Conservation (phyloP, 768 basidiomycete species). For the Tricholoma flavovirens region DNA sequence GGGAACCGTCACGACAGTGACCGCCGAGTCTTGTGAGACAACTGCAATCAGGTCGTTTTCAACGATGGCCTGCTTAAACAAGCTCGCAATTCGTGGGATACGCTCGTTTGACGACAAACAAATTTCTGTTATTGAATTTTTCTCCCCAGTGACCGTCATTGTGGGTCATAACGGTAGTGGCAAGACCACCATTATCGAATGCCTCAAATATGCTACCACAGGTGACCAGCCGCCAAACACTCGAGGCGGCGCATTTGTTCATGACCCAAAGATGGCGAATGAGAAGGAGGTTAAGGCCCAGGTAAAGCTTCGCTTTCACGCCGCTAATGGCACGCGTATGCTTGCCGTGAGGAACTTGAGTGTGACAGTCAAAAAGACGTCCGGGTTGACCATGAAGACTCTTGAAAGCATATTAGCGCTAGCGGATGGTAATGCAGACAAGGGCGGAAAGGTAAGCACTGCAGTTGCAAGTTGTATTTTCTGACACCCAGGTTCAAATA, state of each 20-base stretch:
- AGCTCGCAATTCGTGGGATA: constrained; percentile 90
- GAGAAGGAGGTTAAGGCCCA: constrained; percentile 99
- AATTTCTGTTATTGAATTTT: constrained; percentile 92
- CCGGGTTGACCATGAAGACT: constrained; percentile 93
- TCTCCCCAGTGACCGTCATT: constrained; percentile 95
- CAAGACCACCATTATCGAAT: constrained; percentile 99
- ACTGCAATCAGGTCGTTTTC: background rate
- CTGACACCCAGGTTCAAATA: constrained; percentile 23
- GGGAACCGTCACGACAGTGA: too few species aligned
- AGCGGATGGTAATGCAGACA: constrained; percentile 59
- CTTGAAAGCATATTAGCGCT: constrained; percentile 84
- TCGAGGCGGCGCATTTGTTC: constrained; percentile 96
- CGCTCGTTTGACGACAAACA: constrained; percentile 96
- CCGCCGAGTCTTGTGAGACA: background rate
- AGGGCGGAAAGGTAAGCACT: constrained; percentile 66
- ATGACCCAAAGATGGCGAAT: constrained; percentile 99
- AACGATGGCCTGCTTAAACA: constrained; percentile 78
- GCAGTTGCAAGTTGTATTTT: background rate
- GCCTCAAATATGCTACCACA: constrained; percentile 97
- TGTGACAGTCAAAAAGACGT: constrained; percentile 88
- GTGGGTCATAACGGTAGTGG: constrained; percentile 98
- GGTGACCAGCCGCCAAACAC: constrained; percentile 97
- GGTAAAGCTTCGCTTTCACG: constrained; percentile 89
- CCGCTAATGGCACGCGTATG: constrained; percentile 88
- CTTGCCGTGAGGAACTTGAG: constrained; percentile 85